These are phyloP conservation scores for Metschnikowia henanensis DNA, from an alignment of 805 yeast genomes.

Conservation along the genomic window DNA sequence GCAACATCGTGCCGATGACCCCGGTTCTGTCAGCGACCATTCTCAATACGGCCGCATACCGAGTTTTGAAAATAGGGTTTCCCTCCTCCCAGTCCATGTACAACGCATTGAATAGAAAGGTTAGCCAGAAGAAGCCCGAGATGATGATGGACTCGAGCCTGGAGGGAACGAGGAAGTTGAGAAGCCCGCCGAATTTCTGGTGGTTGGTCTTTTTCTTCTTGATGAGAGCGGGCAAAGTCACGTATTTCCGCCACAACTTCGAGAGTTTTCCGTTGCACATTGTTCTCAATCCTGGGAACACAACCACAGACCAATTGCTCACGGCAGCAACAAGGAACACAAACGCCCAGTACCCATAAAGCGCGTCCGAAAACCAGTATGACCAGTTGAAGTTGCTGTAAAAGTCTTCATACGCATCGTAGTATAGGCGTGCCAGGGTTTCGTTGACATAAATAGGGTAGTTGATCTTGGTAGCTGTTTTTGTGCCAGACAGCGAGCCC, in stretches of 20 bases:
- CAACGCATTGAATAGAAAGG: conserved; percentile 14
- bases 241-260: conserved; percentile 34
- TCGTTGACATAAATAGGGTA: conserved; percentile 12
- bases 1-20: conserved; percentile 17
- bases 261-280: conserved; percentile 24
- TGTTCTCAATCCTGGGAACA: conserved; percentile 15
- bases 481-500: not conserved
- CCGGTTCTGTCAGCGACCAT: conserved; percentile 18
- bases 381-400: conserved; percentile 15
- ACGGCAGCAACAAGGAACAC: conserved; percentile 14
- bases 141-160: conserved; percentile 24
- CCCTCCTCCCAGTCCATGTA: conserved; percentile 26
- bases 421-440: conserved; percentile 3
- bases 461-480: conserved; percentile 7
- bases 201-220: conserved; percentile 29
- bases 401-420: conserved; percentile 5
- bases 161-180: conserved; percentile 30
- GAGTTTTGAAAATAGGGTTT: conserved; percentile 34
- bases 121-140: conserved; percentile 21
- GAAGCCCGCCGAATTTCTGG: conserved; percentile 19
- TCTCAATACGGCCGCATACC: conserved; percentile 11
- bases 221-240: conserved; percentile 41
- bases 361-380: conserved; percentile 12
- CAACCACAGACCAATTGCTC: conserved; percentile 16
- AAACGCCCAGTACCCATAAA: conserved; percentile 16